Evolutionary conservation across 208 protist genomes (phyloP), one percentile per base, ranked within the genome.

Genomic region (Acanthamoeba triangularis): DNA sequence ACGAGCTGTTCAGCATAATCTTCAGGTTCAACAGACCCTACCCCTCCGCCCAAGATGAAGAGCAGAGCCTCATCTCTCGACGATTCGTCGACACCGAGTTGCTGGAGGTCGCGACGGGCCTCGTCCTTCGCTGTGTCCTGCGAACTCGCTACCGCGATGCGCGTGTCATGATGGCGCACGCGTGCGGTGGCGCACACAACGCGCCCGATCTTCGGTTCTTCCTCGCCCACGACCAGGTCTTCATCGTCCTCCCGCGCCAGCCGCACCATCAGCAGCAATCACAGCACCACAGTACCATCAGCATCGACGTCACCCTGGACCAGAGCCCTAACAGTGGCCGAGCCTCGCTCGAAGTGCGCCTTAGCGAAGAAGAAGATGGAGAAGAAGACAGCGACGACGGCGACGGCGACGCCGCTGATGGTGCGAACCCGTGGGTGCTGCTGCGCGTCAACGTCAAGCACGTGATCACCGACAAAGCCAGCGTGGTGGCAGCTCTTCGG

Each of bases 1-100:
- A 93, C 25, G 87, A 93, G 44, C 56, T 93, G 30, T 93, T 93
- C 44, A 56, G 41, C 87, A 35, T 93, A 18, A 93, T 93, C 61
- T 93, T 93, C 35, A 0, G 87, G 6, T 74, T 76, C 35, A 93
- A 93, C 33, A 35, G 65, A 54, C 87, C 56, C 23, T 78, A 41
- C 30, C 87, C 65, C 0, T 52, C 63, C 28, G 65, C 63, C 59
- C 33, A 93, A 20, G 87, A 93, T 4, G 87, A 93, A 18, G 18
- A 10, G 28, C n/a, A 33, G 25, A 47, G n/a, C n/a, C n/a, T 37
- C 35, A 78, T 93, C 61, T 11, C 37, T 3, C 25, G 87, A 37
- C 56, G 65, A 4, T 49, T 93, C n/a, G 25, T 20, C 37, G 35
- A 67, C 13, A 37, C 37, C 44, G 87, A 93, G 87, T 28, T 76